These are phyloP conservation scores for Dryas drummondii DNA, from an alignment of 306 rosid species.

Conservation along the genomic window DNA sequence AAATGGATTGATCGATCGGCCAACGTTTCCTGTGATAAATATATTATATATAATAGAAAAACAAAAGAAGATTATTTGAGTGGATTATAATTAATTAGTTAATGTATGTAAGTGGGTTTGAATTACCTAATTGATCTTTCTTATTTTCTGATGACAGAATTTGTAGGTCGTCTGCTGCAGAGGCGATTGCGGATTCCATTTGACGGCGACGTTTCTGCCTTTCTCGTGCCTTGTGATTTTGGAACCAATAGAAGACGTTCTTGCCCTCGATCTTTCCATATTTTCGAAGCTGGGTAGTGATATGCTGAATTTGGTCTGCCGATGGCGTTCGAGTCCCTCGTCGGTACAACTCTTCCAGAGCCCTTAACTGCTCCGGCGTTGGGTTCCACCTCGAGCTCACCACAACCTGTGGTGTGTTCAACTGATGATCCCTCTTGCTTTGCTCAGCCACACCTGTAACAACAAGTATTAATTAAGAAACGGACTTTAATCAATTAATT, in stretches of 20 bases:
- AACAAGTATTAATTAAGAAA: background rate
- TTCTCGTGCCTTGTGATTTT: conserved; percentile 94
- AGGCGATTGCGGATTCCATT: conserved; percentile 54
- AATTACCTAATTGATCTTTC: no score
- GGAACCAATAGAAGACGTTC: conserved; percentile 96
- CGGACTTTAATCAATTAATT: background rate
- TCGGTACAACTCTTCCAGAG: conserved; percentile 73
- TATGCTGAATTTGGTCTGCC: conserved; percentile 91
- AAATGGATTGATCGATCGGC: background rate
- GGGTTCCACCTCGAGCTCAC: conserved; percentile 99
- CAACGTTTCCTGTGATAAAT: no score
- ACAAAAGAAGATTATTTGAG: no score
- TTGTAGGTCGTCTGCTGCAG: conserved; percentile 34
- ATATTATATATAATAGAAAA: no score
- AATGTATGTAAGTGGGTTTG: no score
- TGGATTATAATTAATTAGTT: no score
- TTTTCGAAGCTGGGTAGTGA: conserved; percentile 77
- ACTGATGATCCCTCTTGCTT: conserved; percentile 50
- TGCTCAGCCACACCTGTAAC: conserved; percentile 41
- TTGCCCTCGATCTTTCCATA: conserved; percentile 95
- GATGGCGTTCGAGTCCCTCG: conserved; percentile 89
- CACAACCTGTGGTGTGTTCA: conserved; percentile 43
- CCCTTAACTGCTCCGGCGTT: conserved; percentile 80
- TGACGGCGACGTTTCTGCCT: conserved; percentile 98
- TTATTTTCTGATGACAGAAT: background rate